Evolutionary conservation across 2,329 filamentous ascomycete species (phyloP), one percentile per base, ranked within the genome.

Genomic region (Penicillium sp.): DNA sequence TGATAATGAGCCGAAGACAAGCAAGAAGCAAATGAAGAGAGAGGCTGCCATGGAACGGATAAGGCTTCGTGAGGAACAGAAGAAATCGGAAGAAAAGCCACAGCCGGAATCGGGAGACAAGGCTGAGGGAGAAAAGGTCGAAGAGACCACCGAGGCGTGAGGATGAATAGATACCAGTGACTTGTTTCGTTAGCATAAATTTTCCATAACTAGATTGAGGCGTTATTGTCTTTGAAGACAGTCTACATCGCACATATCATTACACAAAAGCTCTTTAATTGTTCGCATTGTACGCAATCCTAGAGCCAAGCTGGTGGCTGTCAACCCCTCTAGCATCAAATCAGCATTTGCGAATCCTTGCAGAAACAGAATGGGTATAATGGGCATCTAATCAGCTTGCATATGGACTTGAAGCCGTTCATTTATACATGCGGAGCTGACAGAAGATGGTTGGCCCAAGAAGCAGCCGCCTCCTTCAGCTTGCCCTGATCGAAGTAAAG

Each of bases 21-120:
- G 72, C 51, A 77, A 71, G 61, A 76, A 70, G 65, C 73, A 77
- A 60, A 61, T 73, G 61, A 77, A 75, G 53, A 61, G 61, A 27
- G 70, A 74, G 55, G 69, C 64, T 69, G 86, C 84, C 71, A 78
- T 82, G 51, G 81, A 84, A 44, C 57, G 59, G 41, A 43, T 57
- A 15, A 39, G 29, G 27, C 21, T 42, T 27, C 56, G 60, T 31
- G 57, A 69, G 12, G 53, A 50, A 45, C 49, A 64, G 43, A 57
- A 61, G 51, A 48, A 61, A 27, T 52, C 61, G 10, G 39, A 59
- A n/a, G 47, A 62, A 48, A 55, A 54, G 36, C 15, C 43, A 42
- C 45, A 43, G 52, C 42, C 49, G 21, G 55, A 38, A 44, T 43
- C 39, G 8, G 38, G 13, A 5, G 47, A 52, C 23, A 48, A 57